A percentile compares a stretch with the other conserved stretches of the same genome.
Conservation (phyloP, 2,329 filamentous ascomycete genomes). For the Colletotrichum coccodes region DNA sequence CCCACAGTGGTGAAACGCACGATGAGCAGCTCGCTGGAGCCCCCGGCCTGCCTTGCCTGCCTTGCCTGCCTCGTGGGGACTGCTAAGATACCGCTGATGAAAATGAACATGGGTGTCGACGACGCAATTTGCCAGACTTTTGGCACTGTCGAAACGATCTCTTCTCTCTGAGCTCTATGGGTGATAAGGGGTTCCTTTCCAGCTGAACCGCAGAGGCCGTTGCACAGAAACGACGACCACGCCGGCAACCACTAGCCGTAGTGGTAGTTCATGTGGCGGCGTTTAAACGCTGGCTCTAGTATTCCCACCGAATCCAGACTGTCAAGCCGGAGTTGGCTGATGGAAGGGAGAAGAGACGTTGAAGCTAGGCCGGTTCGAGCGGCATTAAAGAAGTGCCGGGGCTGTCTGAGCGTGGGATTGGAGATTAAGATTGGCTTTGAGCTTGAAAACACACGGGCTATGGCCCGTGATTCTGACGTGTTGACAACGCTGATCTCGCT, state of each 20-base stretch:
- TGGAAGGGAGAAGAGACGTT: not conserved
- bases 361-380: conserved; percentile 26
- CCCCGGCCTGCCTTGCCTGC: not conserved
- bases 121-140: not conserved
- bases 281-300: not conserved
- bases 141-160: conserved; percentile 2
- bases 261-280: not conserved
- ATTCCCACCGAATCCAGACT: not conserved
- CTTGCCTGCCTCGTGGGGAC: conserved; percentile 17
- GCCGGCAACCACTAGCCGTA: not conserved
- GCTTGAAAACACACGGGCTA: conserved; percentile 24
- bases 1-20: conserved; percentile 29
- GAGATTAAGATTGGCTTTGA: conserved; percentile 31
- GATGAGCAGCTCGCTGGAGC: conserved; percentile 13
- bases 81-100: conserved; percentile 10
- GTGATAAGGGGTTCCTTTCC: conserved; percentile 8
- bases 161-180: not conserved
- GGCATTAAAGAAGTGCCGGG: conserved; percentile 17
- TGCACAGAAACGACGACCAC: not conserved
- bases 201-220: not conserved
- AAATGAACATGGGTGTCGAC: conserved; percentile 14
- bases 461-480: conserved; percentile 28
- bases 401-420: conserved; percentile 11
- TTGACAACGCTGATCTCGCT: conserved; percentile 31
- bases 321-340: not conserved